Evolutionary conservation across 2,329 filamentous ascomycete species (phyloP).

Genomic region (Fusarium staphyleae): DNA sequence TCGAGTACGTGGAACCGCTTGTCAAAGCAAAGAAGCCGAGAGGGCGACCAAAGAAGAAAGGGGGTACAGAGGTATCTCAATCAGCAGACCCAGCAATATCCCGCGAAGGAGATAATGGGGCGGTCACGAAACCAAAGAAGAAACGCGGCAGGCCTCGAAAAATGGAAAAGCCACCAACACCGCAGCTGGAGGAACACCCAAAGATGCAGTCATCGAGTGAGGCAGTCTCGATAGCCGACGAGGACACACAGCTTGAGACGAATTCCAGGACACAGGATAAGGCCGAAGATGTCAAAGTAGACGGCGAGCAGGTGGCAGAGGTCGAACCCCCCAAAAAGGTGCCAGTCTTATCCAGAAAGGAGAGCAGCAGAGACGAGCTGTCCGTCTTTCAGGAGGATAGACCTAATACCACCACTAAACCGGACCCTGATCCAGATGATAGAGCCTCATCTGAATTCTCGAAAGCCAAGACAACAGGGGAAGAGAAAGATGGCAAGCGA

Average conservation of each 20-base stretch:
- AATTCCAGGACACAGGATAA: not conserved
- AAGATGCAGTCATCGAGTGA: slow-evolving; percentile 6
- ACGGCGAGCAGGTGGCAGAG: slow-evolving; percentile 1
- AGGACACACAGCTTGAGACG: slow-evolving; percentile 6
- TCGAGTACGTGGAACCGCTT: slow-evolving; percentile 23
- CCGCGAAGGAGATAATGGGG: slow-evolving; percentile 13
- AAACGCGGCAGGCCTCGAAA: slow-evolving; percentile 55
- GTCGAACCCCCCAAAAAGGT: not conserved
- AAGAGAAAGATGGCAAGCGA: slow-evolving; percentile 9
- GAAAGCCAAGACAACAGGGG: not conserved
- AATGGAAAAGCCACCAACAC: slow-evolving; percentile 31
- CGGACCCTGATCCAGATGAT: slow-evolving; percentile 3
- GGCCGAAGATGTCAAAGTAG: slow-evolving; percentile 2
- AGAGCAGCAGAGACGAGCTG: not conserved
- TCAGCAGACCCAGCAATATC: slow-evolving; percentile 11
- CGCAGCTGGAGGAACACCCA: slow-evolving; percentile 5
- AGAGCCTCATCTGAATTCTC: slow-evolving; percentile 2
- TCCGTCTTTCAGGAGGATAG: slow-evolving; percentile 21
- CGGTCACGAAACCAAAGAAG: slow-evolving; percentile 40
- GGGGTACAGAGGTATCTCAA: slow-evolving; percentile 12
- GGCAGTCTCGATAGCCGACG: slow-evolving; percentile 6
- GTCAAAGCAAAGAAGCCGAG: slow-evolving; percentile 41
- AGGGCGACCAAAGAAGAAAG: slow-evolving; percentile 46
- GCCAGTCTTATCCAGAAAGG: not conserved
- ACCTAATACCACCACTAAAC: not conserved